phyloP scores from a whole-genome alignment of 176 grass and related monocot genomes.

The Luzula sylvatica region DNA sequence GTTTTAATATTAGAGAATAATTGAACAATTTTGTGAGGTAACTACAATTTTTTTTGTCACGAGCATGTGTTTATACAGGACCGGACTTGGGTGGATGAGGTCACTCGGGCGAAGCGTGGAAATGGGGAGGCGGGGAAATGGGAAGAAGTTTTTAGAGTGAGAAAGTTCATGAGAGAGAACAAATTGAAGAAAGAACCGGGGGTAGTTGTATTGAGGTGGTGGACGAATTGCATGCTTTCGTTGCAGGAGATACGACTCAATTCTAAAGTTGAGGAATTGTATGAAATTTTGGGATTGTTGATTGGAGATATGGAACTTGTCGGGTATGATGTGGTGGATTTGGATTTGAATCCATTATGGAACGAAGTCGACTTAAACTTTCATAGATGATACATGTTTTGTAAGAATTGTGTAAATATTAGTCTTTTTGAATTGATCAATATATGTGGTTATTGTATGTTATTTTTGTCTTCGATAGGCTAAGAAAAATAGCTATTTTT shows the following conservation, averaged over 20 bases:
- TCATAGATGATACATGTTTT: too few relatives aligned
- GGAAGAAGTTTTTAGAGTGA: constrained; percentile 56
- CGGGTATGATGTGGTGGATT: constrained; percentile 32
- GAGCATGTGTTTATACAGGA: too few relatives aligned
- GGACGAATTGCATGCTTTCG: constrained; percentile 60
- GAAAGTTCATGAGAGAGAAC: constrained; percentile 53
- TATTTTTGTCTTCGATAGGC: too few relatives aligned
- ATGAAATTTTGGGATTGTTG: constrained; percentile 57
- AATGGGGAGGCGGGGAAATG: constrained; percentile 51
- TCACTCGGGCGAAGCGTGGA: too few relatives aligned
- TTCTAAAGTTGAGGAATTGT: constrained; percentile 39
- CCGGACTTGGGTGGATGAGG: too few relatives aligned
- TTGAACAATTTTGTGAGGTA: constrained; percentile 29
- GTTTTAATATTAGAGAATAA: too few relatives aligned
- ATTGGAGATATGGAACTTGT: constrained; percentile 58
- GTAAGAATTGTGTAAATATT: too few relatives aligned
- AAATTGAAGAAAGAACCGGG: constrained; percentile 71
- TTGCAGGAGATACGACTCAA: constrained; percentile 63
- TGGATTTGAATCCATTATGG: not conserved
- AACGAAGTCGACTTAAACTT: too few relatives aligned
- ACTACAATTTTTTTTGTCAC: too few relatives aligned
- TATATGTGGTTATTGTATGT: too few relatives aligned
- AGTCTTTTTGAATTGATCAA: too few relatives aligned
- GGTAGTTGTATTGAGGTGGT: constrained; percentile 80
- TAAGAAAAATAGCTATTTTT: too few relatives aligned